Percentiles rank a stretch among this genome's conserved stretches.
Conservation (phyloP, 2,329 filamentous ascomycete species). For the Fusarium nygamai region DNA sequence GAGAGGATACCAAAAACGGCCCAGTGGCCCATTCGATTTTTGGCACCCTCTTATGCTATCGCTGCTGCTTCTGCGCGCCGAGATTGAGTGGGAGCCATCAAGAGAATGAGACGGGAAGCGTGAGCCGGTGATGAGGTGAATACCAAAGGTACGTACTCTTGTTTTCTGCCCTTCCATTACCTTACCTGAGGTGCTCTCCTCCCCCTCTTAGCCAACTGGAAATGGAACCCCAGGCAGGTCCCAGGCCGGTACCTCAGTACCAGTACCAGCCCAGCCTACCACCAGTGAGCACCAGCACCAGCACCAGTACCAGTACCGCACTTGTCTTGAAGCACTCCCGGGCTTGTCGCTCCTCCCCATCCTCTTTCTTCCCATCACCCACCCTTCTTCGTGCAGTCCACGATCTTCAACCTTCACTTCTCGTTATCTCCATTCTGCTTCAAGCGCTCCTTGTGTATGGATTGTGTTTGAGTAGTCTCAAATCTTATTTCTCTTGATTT, state of each 20-base stretch:
- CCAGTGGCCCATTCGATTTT: slow-evolving; percentile 35
- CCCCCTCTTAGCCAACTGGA: slow-evolving; percentile 41
- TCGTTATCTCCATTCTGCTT: slow-evolving; percentile 33
- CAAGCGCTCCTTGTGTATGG: slow-evolving; percentile 29
- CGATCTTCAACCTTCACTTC: slow-evolving; percentile 42
- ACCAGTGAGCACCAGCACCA: neutral
- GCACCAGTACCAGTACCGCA: slow-evolving; percentile 39
- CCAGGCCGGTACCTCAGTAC: slow-evolving; percentile 40
- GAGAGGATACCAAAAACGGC: slow-evolving; percentile 24
- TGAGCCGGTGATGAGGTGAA: slow-evolving; percentile 37
- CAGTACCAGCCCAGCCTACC: slow-evolving; percentile 6
- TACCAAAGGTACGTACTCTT: slow-evolving; percentile 44
- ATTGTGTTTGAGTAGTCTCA: slow-evolving; percentile 44
- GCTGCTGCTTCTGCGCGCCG: slow-evolving; percentile 8
- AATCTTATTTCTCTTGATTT: slow-evolving; percentile 21
- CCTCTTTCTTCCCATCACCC: slow-evolving; percentile 47
- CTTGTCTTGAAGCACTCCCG: slow-evolving; percentile 46
- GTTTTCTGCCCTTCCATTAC: slow-evolving; percentile 3
- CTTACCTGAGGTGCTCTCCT: slow-evolving; percentile 14
- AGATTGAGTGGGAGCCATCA: slow-evolving; percentile 28
- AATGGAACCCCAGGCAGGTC: slow-evolving; percentile 40
- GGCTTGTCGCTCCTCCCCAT: slow-evolving; percentile 52
- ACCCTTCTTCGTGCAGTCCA: slow-evolving; percentile 49
- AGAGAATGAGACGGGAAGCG: slow-evolving; percentile 18
- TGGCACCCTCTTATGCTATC: slow-evolving; percentile 25